Evolutionary conservation across 306 rosid genomes (phyloP).

Genomic region (Cicer chorassanicum): DNA sequence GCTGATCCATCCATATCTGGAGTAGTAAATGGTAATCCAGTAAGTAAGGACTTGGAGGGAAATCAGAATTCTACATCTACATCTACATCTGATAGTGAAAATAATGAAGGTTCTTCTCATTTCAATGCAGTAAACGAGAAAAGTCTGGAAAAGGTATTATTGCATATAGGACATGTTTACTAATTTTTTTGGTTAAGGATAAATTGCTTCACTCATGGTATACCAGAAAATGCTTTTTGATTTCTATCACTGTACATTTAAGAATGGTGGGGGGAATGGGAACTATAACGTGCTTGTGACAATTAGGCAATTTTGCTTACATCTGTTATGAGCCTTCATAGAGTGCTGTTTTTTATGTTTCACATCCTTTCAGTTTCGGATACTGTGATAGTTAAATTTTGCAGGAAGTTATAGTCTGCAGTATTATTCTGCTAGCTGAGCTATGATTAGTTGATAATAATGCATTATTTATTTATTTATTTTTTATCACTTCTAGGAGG

Average conservation of each 20-base stretch:
- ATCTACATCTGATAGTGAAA: constrained; percentile 48
- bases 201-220: constrained; percentile 25
- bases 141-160: constrained; percentile 56
- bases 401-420: constrained; percentile 7
- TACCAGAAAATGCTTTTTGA: constrained; percentile 19
- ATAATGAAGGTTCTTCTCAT: constrained; percentile 49
- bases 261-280: constrained; percentile 1
- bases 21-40: constrained; percentile 64
- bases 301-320: constrained; percentile 13
- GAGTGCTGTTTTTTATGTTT: constrained; percentile 27
- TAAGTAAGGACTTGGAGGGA: constrained; percentile 50
- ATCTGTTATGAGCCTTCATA: neutral
- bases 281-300: constrained; percentile 8
- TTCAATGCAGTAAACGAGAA: constrained; percentile 46
- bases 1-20: constrained; percentile 54
- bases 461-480: neutral
- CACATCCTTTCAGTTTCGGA: constrained; percentile 25
- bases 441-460: constrained; percentile 18
- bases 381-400: constrained; percentile 21
- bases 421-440: constrained; percentile 14
- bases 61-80: constrained; percentile 50
- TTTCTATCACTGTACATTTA: constrained; percentile 23
- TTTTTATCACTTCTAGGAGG: constrained; percentile 9
- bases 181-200: constrained; percentile 7
- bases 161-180: constrained; percentile 3